Evolutionary conservation across 2,329 filamentous ascomycete genomes (phyloP), one percentile per base, ranked within the genome.

Genomic region (Colletotrichum ledebouriae): DNA sequence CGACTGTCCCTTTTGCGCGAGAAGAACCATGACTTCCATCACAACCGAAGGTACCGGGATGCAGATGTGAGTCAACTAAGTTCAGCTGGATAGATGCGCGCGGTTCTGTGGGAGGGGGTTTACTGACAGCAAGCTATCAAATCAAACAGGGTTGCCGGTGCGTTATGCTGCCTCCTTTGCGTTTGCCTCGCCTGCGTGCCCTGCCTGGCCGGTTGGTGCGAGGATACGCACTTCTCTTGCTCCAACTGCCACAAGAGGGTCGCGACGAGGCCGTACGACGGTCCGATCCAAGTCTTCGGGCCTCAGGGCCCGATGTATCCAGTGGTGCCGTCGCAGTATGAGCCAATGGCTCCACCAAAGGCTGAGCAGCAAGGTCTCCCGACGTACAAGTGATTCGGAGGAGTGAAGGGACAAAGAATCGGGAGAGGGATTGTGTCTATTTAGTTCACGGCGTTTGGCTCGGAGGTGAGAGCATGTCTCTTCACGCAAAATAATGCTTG

Each of bases 131-230:
- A 9, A 29, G 29, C 6, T 29, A 29, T 7, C 25, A 25, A 25
- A 29, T 29, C 3, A 29, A 29, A 29, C 2, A 78, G 76, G 9
- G 22, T 78, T 34, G 71, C 72, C 15, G 75, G 76, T 22, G 71
- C 72, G 39, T 42, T 77, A 20, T 75, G 76, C 71, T 78, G 76
- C 58, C 65, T 78, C 17, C 44, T 78, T 56, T 78, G 76, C 70
- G 65, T 78, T 63, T 78, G 74, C 58, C 71, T 77, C 6, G 68
- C 76, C 10, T 77, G 75, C 60, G 59, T 79, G 13, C 76, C 77
- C 6, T 78, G 76, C 64, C 59, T 76, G 13, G 75, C 74, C 3
- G 70, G 72, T 39, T 78, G 76, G 77, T 78, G 75, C 59, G 76
- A 78, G 68, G 71, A 76, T 34, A 73, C 68, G 6, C 59, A 75